Evolutionary conservation across 1,284 basidiomycete genomes (phyloP).

Genomic region (Leccinum huronense): DNA sequence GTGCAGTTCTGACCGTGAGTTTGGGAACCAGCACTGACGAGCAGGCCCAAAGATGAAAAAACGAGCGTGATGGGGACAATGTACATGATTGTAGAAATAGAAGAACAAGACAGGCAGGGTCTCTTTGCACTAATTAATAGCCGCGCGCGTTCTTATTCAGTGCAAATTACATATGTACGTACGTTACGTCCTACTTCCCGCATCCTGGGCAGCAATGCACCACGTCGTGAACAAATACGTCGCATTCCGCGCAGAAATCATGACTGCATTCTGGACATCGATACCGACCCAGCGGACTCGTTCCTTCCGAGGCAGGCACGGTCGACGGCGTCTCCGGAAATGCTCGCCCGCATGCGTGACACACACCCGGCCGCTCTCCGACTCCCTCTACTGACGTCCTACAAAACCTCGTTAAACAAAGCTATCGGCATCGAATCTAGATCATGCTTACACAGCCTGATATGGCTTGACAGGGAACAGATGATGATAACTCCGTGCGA

Average conservation of each 20-base stretch:
- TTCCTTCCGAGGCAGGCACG: conserved; percentile 52
- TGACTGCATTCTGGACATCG: conserved; percentile 57
- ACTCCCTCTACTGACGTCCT: conserved; percentile 43
- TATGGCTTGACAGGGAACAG: conserved; percentile 88
- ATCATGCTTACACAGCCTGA: conserved; percentile 67
- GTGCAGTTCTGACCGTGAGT: conserved; percentile 51
- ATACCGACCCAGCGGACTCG: conserved; percentile 80
- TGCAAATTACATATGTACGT: neutral
- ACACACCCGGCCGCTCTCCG: conserved; percentile 41
- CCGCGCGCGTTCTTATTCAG: neutral
- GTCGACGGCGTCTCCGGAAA: conserved; percentile 49
- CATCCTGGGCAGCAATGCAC: conserved; percentile 72
- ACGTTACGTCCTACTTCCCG: conserved; percentile 33
- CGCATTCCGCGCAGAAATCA: conserved; percentile 72
- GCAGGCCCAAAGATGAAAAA: conserved; percentile 35
- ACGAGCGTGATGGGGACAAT: conserved; percentile 39
- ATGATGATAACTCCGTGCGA: conserved; percentile 94
- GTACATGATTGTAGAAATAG: conserved; percentile 9
- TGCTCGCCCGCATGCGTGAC: conserved; percentile 70
- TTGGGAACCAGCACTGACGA: conserved; percentile 44
- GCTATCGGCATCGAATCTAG: conserved; percentile 5
- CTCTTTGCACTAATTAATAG: neutral
- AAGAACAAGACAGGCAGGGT: neutral
- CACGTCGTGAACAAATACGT: conserved; percentile 72
- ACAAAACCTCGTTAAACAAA: conserved; percentile 13